Base-by-base conservation (phyloP, 2,329 filamentous ascomycete species). In the Purpureocillium takamizusanense region DNA sequence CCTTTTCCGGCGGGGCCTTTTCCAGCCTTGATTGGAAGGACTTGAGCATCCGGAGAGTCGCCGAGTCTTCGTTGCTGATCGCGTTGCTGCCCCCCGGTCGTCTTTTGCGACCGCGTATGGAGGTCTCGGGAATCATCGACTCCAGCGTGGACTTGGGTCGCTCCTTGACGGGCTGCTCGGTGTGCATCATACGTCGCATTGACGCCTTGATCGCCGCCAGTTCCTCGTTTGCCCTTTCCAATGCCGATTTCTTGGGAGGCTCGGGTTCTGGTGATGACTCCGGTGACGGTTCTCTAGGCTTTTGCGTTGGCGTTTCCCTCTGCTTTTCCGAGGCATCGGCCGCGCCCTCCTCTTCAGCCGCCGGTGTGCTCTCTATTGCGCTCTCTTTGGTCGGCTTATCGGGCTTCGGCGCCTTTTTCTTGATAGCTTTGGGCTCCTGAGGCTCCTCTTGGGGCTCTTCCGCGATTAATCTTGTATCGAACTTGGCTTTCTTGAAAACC, bases 1-100 rank as follows among this genome's bases (percentile, higher is more conserved):
- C 57, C 46, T 64, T 66, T 41, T 67, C 61, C 41, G 66, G 53
- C 14, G 69, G 55, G 6, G 62, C 69, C 23, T 66, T 63, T 33
- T 84, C 83, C 5, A 98, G 70, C 46, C 84, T 86, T 3, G 78
- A 74, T 52, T 82, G 83, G 63, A 97, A 98, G 0, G 79, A 81
- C 42, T 82, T 81, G 41, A 97, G 73, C 31, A 89, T 66, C 39
- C 81, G 74, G 13, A 95, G 56, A 0, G 83, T 71, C 37, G 76
- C 74, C 42, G 74, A 67, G 44, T 87, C 83, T 12, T 78, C 74
- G 7, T 59, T 65, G 15, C 71, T 65, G 32, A 67, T 65, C 7
- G 65, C 56, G 7, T 65, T 74, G 56, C 69, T 55, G 9, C 68
- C 74, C 1, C 74, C 78, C 12, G 74, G 72, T 37, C 76, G 71